Conservation (phyloP, 108 stramenopile genomes). For the Heterococcus sp. region DNA sequence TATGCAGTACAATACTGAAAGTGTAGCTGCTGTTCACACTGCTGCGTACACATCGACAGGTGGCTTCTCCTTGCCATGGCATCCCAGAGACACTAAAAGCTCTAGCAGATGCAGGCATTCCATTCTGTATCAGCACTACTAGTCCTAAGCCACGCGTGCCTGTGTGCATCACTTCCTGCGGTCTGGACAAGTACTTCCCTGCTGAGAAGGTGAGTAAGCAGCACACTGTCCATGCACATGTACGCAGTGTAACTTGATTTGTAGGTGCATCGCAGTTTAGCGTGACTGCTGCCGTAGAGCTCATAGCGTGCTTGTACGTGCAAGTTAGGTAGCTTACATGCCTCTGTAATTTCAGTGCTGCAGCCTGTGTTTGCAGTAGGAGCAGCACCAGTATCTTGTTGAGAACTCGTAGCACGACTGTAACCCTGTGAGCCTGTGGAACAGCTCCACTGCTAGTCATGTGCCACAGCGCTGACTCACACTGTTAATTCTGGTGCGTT, state of each 20-base stretch:
- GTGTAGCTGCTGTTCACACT: background rate
- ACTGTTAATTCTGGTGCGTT: background rate
- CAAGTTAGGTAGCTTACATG: too few relatives aligned
- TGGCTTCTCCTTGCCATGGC: background rate
- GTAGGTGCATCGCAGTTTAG: too few relatives aligned
- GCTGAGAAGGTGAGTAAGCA: slow-evolving; percentile 23
- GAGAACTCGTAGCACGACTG: too few relatives aligned
- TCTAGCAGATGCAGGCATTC: slow-evolving; percentile 9
- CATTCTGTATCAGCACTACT: slow-evolving; percentile 51
- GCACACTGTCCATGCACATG: background rate
- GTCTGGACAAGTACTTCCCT: slow-evolving; percentile 44
- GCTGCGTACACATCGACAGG: slow-evolving; percentile 7
- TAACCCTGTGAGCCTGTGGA: too few relatives aligned
- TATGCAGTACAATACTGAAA: background rate
- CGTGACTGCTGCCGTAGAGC: too few relatives aligned
- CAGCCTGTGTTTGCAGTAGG: too few relatives aligned
- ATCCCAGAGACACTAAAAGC: background rate
- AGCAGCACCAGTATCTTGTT: too few relatives aligned
- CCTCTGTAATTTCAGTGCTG: too few relatives aligned
- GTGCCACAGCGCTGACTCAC: background rate
- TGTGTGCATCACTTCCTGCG: slow-evolving; percentile 28
- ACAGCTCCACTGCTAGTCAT: background rate
- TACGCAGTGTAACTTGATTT: too few relatives aligned
- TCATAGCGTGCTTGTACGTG: too few relatives aligned
- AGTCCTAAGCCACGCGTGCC: slow-evolving; percentile 55